These are phyloP conservation scores for Cyclotella baltica DNA, from an alignment of 108 stramenopile genomes.

Conservation along the genomic window DNA sequence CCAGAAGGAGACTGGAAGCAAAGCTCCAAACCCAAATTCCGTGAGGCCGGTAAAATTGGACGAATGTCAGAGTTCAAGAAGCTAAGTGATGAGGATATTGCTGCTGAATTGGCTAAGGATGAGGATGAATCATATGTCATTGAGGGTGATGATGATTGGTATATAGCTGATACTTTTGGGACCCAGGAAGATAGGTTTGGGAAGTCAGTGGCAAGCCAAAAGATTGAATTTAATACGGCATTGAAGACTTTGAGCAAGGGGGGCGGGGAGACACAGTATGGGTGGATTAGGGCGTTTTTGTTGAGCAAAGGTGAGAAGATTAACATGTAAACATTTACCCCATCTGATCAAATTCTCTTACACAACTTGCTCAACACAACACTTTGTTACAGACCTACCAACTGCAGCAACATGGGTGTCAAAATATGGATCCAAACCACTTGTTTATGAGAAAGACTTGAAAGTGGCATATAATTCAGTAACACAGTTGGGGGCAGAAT, in stretches of 20 bases:
- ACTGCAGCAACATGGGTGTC: slow-evolving; percentile 75
- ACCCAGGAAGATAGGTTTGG: slow-evolving; percentile 82
- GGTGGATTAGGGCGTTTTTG: slow-evolving; percentile 43
- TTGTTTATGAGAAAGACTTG: slow-evolving; percentile 84
- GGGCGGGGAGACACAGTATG: slow-evolving; percentile 41
- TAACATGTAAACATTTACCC: slow-evolving; percentile 41
- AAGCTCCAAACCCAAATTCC: slow-evolving; percentile 77
- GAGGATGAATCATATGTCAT: slow-evolving; percentile 61
- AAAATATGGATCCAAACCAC: slow-evolving; percentile 78
- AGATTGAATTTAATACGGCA: slow-evolving; percentile 66
- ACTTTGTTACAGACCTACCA: slow-evolving; percentile 47
- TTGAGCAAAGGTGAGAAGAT: slow-evolving; percentile 37
- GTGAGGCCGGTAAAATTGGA: slow-evolving; percentile 87
- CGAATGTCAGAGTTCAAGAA: slow-evolving; percentile 86
- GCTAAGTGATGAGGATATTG: slow-evolving; percentile 83
- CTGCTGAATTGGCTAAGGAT: slow-evolving; percentile 62
- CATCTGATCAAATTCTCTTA: not conserved
- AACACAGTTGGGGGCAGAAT: slow-evolving; percentile 86
- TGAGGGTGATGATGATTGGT: slow-evolving; percentile 82
- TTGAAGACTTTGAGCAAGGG: slow-evolving; percentile 65
- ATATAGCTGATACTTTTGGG: slow-evolving; percentile 91
- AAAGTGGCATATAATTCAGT: slow-evolving; percentile 75
- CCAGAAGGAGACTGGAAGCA: slow-evolving; percentile 78
- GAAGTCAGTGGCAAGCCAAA: slow-evolving; percentile 54
- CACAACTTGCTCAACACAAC: not conserved